Conservation (phyloP, 768 basidiomycete species). For the Daedaleopsis sinensis region DNA sequence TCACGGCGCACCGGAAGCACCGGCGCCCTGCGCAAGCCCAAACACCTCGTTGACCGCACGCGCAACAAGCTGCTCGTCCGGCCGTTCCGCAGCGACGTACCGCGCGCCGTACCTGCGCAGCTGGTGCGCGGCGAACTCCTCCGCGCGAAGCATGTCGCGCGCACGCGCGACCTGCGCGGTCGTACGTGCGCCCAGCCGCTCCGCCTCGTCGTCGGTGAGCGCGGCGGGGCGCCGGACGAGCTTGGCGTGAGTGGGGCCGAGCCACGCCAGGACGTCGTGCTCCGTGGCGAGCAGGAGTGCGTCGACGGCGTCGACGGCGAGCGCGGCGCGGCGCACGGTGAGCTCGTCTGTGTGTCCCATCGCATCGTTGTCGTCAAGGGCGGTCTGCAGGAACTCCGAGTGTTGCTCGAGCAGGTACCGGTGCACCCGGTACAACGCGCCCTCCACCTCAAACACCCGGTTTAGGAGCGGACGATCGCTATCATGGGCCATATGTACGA, state of each 20-base stretch:
- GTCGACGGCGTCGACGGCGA: slow-evolving; percentile 21
- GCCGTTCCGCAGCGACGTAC: slow-evolving; percentile 14
- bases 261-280: slow-evolving; percentile 26
- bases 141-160: slow-evolving; percentile 27
- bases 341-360: slow-evolving; percentile 34
- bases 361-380: slow-evolving; percentile 29
- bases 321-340: slow-evolving; percentile 12
- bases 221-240: slow-evolving; percentile 25
- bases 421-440: slow-evolving; percentile 44
- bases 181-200: slow-evolving; percentile 25
- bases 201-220: slow-evolving; percentile 29
- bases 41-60: slow-evolving; percentile 23
- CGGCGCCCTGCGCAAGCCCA: slow-evolving; percentile 1
- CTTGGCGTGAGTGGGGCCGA: slow-evolving; percentile 27
- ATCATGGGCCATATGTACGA: background rate
- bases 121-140: slow-evolving; percentile 16
- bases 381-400: slow-evolving; percentile 39
- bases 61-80: slow-evolving; percentile 25
- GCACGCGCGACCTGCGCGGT: slow-evolving; percentile 28
- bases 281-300: slow-evolving; percentile 25
- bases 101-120: slow-evolving; percentile 18
- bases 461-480: background rate
- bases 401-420: slow-evolving; percentile 40
- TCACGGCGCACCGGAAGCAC: background rate
- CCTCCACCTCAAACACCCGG: slow-evolving; percentile 37